Conservation (phyloP, 164 flowering plant genomes). For the Cinnamomum chago region DNA sequence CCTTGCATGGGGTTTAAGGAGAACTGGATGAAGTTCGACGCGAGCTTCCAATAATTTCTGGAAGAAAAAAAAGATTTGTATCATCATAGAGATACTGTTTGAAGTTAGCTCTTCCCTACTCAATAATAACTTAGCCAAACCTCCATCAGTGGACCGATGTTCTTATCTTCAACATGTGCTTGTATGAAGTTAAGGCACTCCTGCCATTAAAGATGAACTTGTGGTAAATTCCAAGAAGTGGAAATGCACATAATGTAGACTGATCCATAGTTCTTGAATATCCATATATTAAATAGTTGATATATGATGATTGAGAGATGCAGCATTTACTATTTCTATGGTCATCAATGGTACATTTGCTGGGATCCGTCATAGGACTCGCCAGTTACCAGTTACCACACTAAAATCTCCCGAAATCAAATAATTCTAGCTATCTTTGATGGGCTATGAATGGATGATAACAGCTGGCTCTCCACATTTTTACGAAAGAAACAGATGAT, state of each 20-base stretch:
- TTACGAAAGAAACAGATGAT: background rate
- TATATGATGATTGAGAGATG: too few species aligned
- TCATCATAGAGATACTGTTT: background rate
- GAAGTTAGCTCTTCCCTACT: background rate
- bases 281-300: too few species aligned
- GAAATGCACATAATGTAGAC: too few species aligned
- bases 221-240: background rate
- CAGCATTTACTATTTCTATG: too few species aligned
- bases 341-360: background rate
- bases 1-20: conserved; percentile 23
- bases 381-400: background rate
- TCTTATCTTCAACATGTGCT: conserved; percentile 22
- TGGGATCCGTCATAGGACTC: background rate
- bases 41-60: conserved; percentile 30
- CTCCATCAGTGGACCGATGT: conserved; percentile 25
- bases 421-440: background rate
- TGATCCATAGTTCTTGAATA: too few species aligned
- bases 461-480: background rate
- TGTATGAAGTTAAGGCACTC: conserved; percentile 24
- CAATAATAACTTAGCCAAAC: conserved; percentile 11
- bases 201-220: conserved; percentile 13
- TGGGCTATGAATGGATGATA: background rate
- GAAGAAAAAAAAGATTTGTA: background rate
- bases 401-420: background rate
- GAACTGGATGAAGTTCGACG: conserved; percentile 23